A percentile compares a stretch with the other conserved stretches of the same genome.
Conservation (phyloP, 2,329 filamentous ascomycete genomes). For the Alternaria atra region DNA sequence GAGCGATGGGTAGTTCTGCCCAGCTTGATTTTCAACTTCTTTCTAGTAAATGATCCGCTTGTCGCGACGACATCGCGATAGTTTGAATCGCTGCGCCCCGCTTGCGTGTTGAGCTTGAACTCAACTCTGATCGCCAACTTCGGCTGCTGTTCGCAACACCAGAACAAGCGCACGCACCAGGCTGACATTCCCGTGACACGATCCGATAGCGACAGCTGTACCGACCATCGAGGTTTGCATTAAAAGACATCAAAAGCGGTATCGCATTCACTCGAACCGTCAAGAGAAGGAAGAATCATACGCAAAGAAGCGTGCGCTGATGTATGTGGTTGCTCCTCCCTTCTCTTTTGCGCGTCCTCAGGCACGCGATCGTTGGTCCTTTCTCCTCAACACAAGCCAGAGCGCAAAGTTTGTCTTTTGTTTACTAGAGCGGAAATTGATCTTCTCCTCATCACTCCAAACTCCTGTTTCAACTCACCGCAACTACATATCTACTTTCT, state of each 20-base stretch:
- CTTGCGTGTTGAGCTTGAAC: conserved; percentile 29
- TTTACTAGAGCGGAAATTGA: neutral
- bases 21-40: conserved; percentile 29
- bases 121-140: conserved; percentile 23
- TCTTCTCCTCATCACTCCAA: neutral
- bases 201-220: conserved; percentile 20
- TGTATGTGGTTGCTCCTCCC: conserved; percentile 46
- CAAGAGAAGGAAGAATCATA: conserved; percentile 21
- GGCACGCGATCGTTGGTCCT: conserved; percentile 29
- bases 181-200: conserved; percentile 30
- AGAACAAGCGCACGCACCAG: conserved; percentile 35
- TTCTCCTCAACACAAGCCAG: conserved; percentile 17
- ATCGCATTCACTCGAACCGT: conserved; percentile 31
- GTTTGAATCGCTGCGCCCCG: conserved; percentile 34
- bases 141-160: conserved; percentile 24
- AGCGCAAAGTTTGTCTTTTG: conserved; percentile 8
- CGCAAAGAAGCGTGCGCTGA: conserved; percentile 38
- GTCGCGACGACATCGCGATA: conserved; percentile 27
- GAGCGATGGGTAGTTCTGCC: conserved; percentile 15
- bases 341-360: conserved; percentile 26
- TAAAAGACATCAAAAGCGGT: conserved; percentile 21
- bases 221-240: conserved; percentile 9
- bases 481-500: conserved; percentile 4
- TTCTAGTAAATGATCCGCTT: conserved; percentile 29
- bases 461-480: neutral